Conservation (phyloP, 495 filamentous ascomycete species). For the Penicillium psychrofluorescens region DNA sequence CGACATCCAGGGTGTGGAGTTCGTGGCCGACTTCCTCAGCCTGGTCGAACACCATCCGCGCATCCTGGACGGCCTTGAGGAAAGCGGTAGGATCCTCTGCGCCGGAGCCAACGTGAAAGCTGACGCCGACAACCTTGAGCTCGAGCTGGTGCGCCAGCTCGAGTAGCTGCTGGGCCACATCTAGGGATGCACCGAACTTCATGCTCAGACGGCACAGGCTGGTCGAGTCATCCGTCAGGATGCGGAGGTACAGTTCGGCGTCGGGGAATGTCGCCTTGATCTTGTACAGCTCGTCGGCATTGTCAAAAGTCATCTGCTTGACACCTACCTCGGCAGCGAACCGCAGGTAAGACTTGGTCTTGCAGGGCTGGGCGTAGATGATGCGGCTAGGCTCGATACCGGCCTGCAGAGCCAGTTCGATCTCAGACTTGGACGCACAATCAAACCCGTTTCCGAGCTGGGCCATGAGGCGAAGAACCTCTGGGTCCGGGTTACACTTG, state of each 20-base stretch:
- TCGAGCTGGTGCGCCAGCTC: slow-evolving; percentile 76
- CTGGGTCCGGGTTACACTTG: slow-evolving; percentile 95
- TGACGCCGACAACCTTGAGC: slow-evolving; percentile 93
- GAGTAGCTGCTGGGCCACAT: slow-evolving; percentile 69
- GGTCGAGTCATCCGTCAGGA: slow-evolving; percentile 91
- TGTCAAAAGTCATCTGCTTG: slow-evolving; percentile 99
- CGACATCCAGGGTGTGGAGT: slow-evolving; percentile 85
- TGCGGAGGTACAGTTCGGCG: slow-evolving; percentile 87
- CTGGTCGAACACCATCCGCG: slow-evolving; percentile 83
- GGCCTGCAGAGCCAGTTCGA: slow-evolving; percentile 78
- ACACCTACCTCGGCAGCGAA: slow-evolving; percentile 77
- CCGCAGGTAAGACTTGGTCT: slow-evolving; percentile 94
- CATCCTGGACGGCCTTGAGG: slow-evolving; percentile 81
- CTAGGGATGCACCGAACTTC: slow-evolving; percentile 91
- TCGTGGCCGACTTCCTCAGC: slow-evolving; percentile 69
- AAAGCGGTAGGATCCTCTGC: slow-evolving; percentile 86
- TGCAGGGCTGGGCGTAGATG: slow-evolving; percentile 99
- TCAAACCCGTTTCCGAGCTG: slow-evolving; percentile 91
- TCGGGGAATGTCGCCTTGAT: slow-evolving; percentile 83
- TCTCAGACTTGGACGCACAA: slow-evolving; percentile 95
- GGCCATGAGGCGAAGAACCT: slow-evolving; percentile 80
- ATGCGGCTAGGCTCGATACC: slow-evolving; percentile 87
- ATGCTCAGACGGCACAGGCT: slow-evolving; percentile 89
- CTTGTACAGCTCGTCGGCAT: slow-evolving; percentile 95
- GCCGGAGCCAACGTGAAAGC: slow-evolving; percentile 96